Evolutionary conservation across 768 basidiomycete species (phyloP), one percentile per base, ranked within the genome.

Genomic region (Serpula lacrymans): DNA sequence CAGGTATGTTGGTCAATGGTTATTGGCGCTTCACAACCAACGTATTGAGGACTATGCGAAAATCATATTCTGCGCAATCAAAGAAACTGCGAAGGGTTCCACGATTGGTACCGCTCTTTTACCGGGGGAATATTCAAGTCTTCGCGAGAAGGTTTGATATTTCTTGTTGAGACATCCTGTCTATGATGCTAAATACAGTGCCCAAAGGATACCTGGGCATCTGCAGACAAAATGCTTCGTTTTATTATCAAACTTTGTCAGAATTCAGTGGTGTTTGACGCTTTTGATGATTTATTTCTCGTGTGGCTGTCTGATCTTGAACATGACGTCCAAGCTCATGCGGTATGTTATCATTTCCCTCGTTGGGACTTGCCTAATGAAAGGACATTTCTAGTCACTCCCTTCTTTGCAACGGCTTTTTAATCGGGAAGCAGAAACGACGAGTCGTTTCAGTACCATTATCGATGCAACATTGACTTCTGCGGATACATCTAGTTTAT

Each of bases 1-100:
- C 14, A 71, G 66, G 47, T 88, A 85, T 54, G 82, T 72, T 11
- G 55, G 68, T 13, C 75, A 73, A 16, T 92, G 89, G 89, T 64
- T 91, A 31, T 63, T 71, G 21, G 79, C 82, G 26, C 59, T 90
- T 18, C 83, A 88, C 56, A 69, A 81, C 35, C 75, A 77, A 39
- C 78, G 84, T 51, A 49, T 73, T 14, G 59, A 57, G 1, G 54
- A 68, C 6, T 91, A 86, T 54, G 67, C 71, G 8, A 53, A 59
- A 20, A 61, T 74, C 28, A 26, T 86, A 3, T 86, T 75, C 43
- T 72, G 79, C 6, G 58, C 76, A 20, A 77, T 76, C 41, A 49
- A 61, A 6, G 78, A 81, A 46, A 49, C 70, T 20, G 69, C 74
- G 3, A 61, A 62, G 22, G 68, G 64, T 12, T 39, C 48, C 1